phyloP scores from a whole-genome alignment of 1,139 yeast species.

The Pichia sp. region DNA sequence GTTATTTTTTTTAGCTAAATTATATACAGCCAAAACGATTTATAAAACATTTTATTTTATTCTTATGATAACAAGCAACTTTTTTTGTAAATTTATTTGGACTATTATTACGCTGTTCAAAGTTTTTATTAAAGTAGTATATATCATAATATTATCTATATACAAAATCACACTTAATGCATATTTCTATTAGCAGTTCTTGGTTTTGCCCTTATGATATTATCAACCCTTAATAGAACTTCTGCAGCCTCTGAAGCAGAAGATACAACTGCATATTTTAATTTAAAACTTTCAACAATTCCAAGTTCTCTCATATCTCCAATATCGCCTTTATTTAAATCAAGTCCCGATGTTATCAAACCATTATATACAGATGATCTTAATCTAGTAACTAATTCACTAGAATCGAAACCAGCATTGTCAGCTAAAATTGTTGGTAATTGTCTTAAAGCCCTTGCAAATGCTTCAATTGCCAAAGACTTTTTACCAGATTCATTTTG shows the following conservation, averaged over 20 bases:
- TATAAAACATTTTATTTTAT: too few species aligned
- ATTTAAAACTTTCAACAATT: slow-evolving; percentile 83
- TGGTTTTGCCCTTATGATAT: slow-evolving; percentile 94
- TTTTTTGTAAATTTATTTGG: too few species aligned
- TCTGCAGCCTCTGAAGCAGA: slow-evolving; percentile 98
- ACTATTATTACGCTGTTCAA: too few species aligned
- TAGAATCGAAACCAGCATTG: slow-evolving; percentile 94
- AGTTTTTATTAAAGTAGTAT: too few species aligned
- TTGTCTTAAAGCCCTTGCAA: slow-evolving; percentile 90
- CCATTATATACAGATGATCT: slow-evolving; percentile 93
- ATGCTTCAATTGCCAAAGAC: slow-evolving; percentile 90
- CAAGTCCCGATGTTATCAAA: slow-evolving; percentile 84
- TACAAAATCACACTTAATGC: slow-evolving; percentile 3
- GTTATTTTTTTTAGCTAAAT: too few species aligned
- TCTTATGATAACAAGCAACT: too few species aligned
- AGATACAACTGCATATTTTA: slow-evolving; percentile 91
- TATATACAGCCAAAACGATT: too few species aligned
- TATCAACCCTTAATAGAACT: slow-evolving; percentile 88
- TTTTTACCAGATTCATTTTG: slow-evolving; percentile 92
- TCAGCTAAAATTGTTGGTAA: slow-evolving; percentile 94
- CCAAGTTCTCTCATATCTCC: slow-evolving; percentile 96
- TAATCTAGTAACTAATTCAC: slow-evolving; percentile 84
- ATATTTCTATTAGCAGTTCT: slow-evolving; percentile 85
- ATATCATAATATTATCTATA: neutral
- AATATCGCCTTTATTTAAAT: slow-evolving; percentile 72